phyloP scores from a whole-genome alignment of 495 filamentous ascomycete genomes.

The Hypoxylon fragiforme region DNA sequence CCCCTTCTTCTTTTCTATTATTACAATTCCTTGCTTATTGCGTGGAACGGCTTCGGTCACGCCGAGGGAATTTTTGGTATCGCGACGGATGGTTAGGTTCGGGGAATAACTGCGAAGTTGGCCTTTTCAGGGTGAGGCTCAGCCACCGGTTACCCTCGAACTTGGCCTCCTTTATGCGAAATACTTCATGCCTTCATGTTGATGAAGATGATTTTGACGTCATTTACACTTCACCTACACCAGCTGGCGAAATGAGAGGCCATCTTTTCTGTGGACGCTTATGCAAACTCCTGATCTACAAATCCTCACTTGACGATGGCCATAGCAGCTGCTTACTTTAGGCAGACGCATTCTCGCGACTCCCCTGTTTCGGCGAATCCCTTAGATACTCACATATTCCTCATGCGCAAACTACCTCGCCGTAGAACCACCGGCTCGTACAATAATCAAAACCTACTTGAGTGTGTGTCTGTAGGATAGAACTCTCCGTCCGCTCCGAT shows the following conservation, averaged over 20 bases:
- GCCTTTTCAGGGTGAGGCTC: slow-evolving; percentile 27
- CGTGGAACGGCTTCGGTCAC: slow-evolving; percentile 29
- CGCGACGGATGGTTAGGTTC: slow-evolving; percentile 19
- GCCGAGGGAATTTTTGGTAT: slow-evolving; percentile 28
- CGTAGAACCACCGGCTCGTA: slow-evolving; percentile 15
- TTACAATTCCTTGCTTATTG: slow-evolving; percentile 30
- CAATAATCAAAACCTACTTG: slow-evolving; percentile 9
- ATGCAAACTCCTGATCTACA: slow-evolving; percentile 9
- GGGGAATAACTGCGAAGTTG: slow-evolving; percentile 18
- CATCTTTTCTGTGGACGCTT: slow-evolving; percentile 17
- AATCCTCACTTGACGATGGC: background rate
- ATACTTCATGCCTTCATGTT: background rate
- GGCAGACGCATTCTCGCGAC: slow-evolving; percentile 17
- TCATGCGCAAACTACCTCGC: background rate
- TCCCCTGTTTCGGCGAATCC: slow-evolving; percentile 1
- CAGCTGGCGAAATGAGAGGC: slow-evolving; percentile 14
- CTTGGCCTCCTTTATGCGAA: slow-evolving; percentile 27
- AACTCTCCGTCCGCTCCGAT: slow-evolving; percentile 15
- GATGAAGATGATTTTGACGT: slow-evolving; percentile 20
- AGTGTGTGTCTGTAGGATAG: slow-evolving; percentile 6
- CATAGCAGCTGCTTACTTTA: slow-evolving; percentile 18
- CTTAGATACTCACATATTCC: background rate
- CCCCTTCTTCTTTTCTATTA: slow-evolving; percentile 3
- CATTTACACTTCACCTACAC: slow-evolving; percentile 19
- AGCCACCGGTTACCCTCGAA: slow-evolving; percentile 27